Conservation (phyloP, 768 basidiomycete species). For the Agrocybe praecox region DNA sequence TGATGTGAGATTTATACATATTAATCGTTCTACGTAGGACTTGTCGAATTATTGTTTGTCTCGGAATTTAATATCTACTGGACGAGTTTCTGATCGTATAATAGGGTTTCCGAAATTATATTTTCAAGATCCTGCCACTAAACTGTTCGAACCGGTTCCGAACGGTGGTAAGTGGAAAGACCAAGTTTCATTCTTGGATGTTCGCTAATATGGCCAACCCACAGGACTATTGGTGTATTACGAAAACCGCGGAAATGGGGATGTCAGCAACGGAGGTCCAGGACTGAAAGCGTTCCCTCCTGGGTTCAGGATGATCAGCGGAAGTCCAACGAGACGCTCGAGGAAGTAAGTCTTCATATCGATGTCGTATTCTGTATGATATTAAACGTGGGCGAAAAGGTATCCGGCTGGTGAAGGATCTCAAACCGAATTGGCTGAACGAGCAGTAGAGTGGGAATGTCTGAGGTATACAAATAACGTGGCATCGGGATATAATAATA, state of each 20-base stretch:
- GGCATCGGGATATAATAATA: conserved; percentile 29
- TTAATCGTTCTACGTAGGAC: conserved; percentile 25
- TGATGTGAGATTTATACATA: no score
- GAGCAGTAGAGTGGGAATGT: conserved; percentile 41
- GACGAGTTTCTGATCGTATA: no score
- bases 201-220: no score
- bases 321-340: conserved; percentile 37
- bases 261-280: conserved; percentile 37
- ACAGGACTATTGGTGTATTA: conserved; percentile 43
- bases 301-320: conserved; percentile 45
- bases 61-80: not conserved
- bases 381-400: conserved; percentile 4
- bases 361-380: not conserved
- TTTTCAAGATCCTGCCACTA: conserved; percentile 40
- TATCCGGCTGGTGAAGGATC: conserved; percentile 32
- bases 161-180: conserved; percentile 32
- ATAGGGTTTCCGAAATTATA: conserved; percentile 45
- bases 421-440: conserved; percentile 41
- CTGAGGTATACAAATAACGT: conserved; percentile 33
- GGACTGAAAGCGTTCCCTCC: conserved; percentile 45
- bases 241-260: conserved; percentile 40
- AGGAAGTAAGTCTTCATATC: conserved; percentile 26
- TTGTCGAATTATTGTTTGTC: conserved; percentile 41
- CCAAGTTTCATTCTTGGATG: no score
- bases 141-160: conserved; percentile 35